These are phyloP conservation scores for Clitopilus hobsonii DNA, from an alignment of 768 basidiomycete species.

Conservation along the genomic window DNA sequence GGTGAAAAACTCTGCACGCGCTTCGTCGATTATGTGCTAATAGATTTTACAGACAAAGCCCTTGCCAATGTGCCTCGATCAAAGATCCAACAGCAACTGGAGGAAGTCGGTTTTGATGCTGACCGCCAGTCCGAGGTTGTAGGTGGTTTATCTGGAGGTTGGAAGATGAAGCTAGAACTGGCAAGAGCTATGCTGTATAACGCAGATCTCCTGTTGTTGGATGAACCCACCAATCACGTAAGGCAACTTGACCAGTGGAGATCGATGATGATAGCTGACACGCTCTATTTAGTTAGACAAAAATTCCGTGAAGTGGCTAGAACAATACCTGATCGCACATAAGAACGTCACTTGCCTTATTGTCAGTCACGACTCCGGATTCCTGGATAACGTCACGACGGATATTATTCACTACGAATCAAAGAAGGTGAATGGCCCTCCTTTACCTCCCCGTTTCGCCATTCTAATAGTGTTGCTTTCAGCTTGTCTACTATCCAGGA, in stretches of 20 bases:
- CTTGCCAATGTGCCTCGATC: conserved; percentile 56
- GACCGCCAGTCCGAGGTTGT: conserved; percentile 79
- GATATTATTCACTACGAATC: conserved; percentile 97
- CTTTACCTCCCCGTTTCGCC: not conserved
- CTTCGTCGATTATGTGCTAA: conserved; percentile 1
- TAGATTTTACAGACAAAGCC: conserved; percentile 51
- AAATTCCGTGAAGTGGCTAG: conserved; percentile 87
- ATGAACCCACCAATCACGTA: conserved; percentile 94
- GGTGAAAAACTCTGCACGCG: conserved; percentile 38
- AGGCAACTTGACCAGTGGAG: conserved; percentile 22
- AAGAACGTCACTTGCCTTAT: conserved; percentile 87
- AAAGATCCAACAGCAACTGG: conserved; percentile 74
- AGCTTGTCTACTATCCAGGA: conserved; percentile 92
- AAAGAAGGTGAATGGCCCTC: conserved; percentile 60
- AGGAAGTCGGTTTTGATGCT: conserved; percentile 90
- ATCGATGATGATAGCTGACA: not conserved
- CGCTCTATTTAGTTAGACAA: conserved; percentile 57
- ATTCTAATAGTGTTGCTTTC: conserved; percentile 9
- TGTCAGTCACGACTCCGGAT: conserved; percentile 95
- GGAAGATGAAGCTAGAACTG: conserved; percentile 99
- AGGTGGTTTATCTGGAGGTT: conserved; percentile 90
- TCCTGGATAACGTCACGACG: conserved; percentile 92
- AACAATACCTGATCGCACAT: conserved; percentile 79
- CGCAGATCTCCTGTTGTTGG: conserved; percentile 78
- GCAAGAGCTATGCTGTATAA: conserved; percentile 97